phyloP scores from a whole-genome alignment of 306 rosid genomes.

The Sechiopsis laciniata region DNA sequence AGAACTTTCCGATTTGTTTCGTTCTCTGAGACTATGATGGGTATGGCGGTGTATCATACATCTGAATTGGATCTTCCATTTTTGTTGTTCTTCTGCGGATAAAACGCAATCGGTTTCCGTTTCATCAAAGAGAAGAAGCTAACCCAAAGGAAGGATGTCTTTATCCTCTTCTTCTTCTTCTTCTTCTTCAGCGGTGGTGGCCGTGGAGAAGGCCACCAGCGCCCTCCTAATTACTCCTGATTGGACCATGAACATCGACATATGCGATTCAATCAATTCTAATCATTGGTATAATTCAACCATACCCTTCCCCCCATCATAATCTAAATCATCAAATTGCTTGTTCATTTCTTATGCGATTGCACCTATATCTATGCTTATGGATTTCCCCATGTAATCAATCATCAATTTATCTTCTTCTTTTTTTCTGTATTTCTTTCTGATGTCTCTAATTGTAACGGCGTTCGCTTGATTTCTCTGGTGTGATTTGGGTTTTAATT shows the following conservation, averaged over 20 bases:
- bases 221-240: slow-evolving; percentile 96
- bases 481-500: neutral
- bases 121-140: slow-evolving; percentile 5
- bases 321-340: slow-evolving; percentile 59
- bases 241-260: slow-evolving; percentile 99
- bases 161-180: slow-evolving; percentile 38
- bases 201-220: slow-evolving; percentile 99
- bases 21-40: neutral
- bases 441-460: neutral
- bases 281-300: slow-evolving; percentile 44
- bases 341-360: slow-evolving; percentile 71
- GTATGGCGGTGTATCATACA: slow-evolving; percentile 23
- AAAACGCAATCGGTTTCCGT: slow-evolving; percentile 13
- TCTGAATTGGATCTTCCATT: neutral
- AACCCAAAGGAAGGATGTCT: slow-evolving; percentile 24
- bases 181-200: slow-evolving; percentile 84
- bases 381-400: slow-evolving; percentile 75
- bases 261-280: slow-evolving; percentile 94
- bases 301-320: slow-evolving; percentile 61
- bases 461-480: slow-evolving; percentile 3
- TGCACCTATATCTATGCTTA: slow-evolving; percentile 76
- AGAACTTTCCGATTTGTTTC: slow-evolving; percentile 5
- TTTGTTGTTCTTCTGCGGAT: slow-evolving; percentile 16
- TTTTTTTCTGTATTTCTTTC: slow-evolving; percentile 6
- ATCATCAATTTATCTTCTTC: slow-evolving; percentile 26